Evolutionary conservation across 2,329 filamentous ascomycete species (phyloP), one percentile per base, ranked within the genome.

Genomic region (Penicillium sp.): DNA sequence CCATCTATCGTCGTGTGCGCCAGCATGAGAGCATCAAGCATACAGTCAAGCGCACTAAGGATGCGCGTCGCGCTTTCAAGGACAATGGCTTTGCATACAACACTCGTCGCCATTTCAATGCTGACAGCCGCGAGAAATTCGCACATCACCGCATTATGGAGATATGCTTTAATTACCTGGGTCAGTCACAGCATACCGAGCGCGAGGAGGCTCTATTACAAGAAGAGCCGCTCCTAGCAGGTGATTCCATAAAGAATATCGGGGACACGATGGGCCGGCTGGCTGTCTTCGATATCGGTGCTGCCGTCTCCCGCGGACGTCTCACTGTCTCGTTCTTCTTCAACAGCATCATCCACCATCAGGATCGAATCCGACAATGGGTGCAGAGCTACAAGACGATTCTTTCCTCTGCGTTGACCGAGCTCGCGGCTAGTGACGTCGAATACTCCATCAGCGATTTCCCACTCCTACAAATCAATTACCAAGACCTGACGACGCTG

Each of bases 151-250:
- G 31, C 31, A 33, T 33, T 24, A 48, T 48, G 45, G 45, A 48
- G 22, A 48, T 48, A 21, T 33, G 37, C 29, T 42, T 48, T 39
- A 48, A 48, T 17, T 48, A 48, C 38, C 24, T 40, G 10, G 45
- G 45, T 7, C 45, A 33, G 28, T 42, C 38, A 29, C 45, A 48
- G 29, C 45, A 48, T n/a, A 29, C 38, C 17, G 45, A 48, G 38
- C 28, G 45, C 17, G 37, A 28, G 15, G 26, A 48, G 28, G 45
- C 37, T 19, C 26, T 48, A 6, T 34, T 48, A 4, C 26, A 38
- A 26, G 28, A 41, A 40, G 45, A 39, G 29, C 26, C 37, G 21
- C 28, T 48, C 15, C 45, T 32, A 19, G 29, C 37, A 33, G 15
- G 31, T n/a, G 42, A 44, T 31, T 22, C 19, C 42, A 24, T 44